Conservation (phyloP, 495 filamentous ascomycete genomes). For the Daldinia vernicosa region DNA sequence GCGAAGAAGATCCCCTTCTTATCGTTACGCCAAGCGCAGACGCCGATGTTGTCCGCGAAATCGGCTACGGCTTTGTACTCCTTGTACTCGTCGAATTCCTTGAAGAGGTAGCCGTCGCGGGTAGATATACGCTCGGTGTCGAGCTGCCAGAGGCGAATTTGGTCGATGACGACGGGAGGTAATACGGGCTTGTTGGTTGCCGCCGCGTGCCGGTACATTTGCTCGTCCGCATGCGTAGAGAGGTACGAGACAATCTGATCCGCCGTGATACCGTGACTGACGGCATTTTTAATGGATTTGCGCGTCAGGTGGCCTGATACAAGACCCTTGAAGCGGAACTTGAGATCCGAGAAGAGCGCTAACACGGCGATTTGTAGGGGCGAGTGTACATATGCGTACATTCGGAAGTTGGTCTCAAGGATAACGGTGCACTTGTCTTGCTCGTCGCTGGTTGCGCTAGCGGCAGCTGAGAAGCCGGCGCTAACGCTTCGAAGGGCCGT, state of each 20-base stretch:
- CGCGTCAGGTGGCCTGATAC: slow-evolving; percentile 89
- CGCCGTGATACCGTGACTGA: slow-evolving; percentile 88
- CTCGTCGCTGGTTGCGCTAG: slow-evolving; percentile 51
- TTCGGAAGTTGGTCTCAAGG: slow-evolving; percentile 97
- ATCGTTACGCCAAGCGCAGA: slow-evolving; percentile 86
- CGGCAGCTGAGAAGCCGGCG: slow-evolving; percentile 59
- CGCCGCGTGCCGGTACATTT: slow-evolving; percentile 76
- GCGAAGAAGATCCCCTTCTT: slow-evolving; percentile 85
- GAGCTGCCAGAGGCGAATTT: slow-evolving; percentile 97
- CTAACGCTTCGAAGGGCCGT: slow-evolving; percentile 72
- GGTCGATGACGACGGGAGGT: slow-evolving; percentile 95
- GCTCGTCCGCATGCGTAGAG: slow-evolving; percentile 87
- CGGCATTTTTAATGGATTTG: slow-evolving; percentile 83
- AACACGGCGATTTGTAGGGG: slow-evolving; percentile 93
- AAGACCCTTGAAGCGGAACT: slow-evolving; percentile 89
- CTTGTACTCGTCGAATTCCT: slow-evolving; percentile 77
- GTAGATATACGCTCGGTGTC: slow-evolving; percentile 92
- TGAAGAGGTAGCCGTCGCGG: slow-evolving; percentile 84
- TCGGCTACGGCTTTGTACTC: slow-evolving; percentile 79
- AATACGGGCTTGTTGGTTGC: slow-evolving; percentile 69
- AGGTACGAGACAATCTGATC: slow-evolving; percentile 94
- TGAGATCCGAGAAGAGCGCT: slow-evolving; percentile 85
- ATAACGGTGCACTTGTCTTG: slow-evolving; percentile 84
- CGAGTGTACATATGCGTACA: slow-evolving; percentile 95
- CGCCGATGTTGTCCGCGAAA: slow-evolving; percentile 93